phyloP scores from a whole-genome alignment of 176 grass and related monocot species.

The Pharus latifolius region DNA sequence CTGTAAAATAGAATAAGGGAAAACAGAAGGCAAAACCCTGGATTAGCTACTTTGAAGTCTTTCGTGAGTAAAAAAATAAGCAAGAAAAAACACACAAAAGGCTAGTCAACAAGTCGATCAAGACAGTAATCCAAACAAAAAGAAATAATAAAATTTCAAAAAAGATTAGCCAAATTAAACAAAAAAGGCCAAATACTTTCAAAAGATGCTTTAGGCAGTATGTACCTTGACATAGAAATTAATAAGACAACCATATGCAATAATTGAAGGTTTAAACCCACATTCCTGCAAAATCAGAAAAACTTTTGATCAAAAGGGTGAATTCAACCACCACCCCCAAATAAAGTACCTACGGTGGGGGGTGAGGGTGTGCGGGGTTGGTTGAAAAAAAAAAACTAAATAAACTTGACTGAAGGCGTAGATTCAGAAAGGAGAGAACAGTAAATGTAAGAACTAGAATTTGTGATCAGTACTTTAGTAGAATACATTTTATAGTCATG shows the following conservation, averaged over 20 bases:
- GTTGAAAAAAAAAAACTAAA: too few relatives aligned
- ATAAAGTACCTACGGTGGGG: background rate
- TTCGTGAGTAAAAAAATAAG: too few relatives aligned
- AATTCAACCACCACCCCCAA: background rate
- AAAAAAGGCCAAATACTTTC: background rate
- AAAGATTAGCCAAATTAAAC: background rate
- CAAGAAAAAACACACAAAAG: background rate
- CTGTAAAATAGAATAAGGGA: background rate
- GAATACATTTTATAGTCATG: too few relatives aligned
- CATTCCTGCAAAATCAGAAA: conserved; percentile 58
- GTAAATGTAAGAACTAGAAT: background rate
- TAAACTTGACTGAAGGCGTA: background rate
- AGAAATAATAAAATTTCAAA: background rate
- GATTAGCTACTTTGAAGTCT: background rate
- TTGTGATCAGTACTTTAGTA: too few relatives aligned
- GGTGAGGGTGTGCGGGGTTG: too few relatives aligned
- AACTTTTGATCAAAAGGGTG: background rate
- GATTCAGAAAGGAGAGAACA: background rate
- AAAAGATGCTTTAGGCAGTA: background rate
- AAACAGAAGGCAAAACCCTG: background rate
- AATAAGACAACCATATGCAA: conserved; percentile 92
- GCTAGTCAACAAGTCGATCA: background rate
- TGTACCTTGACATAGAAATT: conserved; percentile 93
- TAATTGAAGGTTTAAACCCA: conserved; percentile 76
- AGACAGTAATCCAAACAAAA: background rate